Evolutionary conservation across 2,329 filamentous ascomycete genomes (phyloP).

Genomic region (Tolypocladium pustulatum): DNA sequence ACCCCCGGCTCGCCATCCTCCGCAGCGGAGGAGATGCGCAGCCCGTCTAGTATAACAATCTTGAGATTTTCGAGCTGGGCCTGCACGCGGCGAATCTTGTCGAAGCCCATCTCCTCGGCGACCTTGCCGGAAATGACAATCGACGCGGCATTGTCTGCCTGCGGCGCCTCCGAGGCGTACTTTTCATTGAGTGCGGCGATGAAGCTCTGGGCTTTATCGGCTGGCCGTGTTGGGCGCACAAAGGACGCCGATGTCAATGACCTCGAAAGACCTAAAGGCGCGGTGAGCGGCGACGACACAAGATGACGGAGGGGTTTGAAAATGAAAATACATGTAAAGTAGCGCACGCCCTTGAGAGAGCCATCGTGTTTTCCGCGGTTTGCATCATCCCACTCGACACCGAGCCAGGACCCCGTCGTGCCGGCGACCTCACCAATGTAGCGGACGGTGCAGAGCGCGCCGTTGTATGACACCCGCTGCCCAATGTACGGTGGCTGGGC

Average conservation of each 20-base stretch:
- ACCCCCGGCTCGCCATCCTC: slow-evolving; percentile 27
- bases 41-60: slow-evolving; percentile 72
- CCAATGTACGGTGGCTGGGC: slow-evolving; percentile 39
- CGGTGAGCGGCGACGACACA: background rate
- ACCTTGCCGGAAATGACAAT: slow-evolving; percentile 70
- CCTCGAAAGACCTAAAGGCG: slow-evolving; percentile 41
- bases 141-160: slow-evolving; percentile 29
- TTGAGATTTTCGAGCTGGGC: slow-evolving; percentile 68
- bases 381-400: slow-evolving; percentile 93
- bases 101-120: slow-evolving; percentile 89
- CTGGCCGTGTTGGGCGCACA: slow-evolving; percentile 63
- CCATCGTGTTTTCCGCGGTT: slow-evolving; percentile 85
- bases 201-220: slow-evolving; percentile 62
- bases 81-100: slow-evolving; percentile 76
- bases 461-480: slow-evolving; percentile 71
- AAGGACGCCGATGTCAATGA: slow-evolving; percentile 73
- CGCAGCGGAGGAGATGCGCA: slow-evolving; percentile 43
- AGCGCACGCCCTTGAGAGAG: slow-evolving; percentile 64
- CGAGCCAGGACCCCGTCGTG: slow-evolving; percentile 74
- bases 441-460: slow-evolving; percentile 70
- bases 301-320: background rate
- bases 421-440: slow-evolving; percentile 70
- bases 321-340: slow-evolving; percentile 63
- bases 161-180: slow-evolving; percentile 55
- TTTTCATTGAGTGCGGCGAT: slow-evolving; percentile 72